Conservation (phyloP, 495 filamentous ascomycete genomes). For the Xylaria venustula region DNA sequence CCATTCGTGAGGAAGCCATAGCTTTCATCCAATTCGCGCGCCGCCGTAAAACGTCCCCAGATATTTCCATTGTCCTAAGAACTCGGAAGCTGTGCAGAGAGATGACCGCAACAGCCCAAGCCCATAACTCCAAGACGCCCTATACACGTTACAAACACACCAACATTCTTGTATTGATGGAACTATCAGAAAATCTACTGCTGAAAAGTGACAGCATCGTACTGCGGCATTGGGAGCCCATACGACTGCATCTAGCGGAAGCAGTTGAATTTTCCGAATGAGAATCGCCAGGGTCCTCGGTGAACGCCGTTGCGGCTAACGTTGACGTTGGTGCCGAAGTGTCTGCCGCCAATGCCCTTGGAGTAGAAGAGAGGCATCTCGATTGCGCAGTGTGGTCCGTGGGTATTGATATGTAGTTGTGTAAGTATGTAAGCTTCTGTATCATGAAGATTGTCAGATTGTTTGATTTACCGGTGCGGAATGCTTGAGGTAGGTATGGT, state of each 20-base stretch:
- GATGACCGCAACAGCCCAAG: too few relatives aligned
- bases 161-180: background rate
- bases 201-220: background rate
- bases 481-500: background rate
- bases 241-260: constrained; percentile 29
- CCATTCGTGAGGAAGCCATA: too few relatives aligned
- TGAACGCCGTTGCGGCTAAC: constrained; percentile 29
- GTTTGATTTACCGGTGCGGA: background rate
- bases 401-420: background rate
- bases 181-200: background rate
- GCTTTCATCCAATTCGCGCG: too few relatives aligned
- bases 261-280: constrained; percentile 32
- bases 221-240: too few relatives aligned
- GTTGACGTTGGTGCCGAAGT: constrained; percentile 32
- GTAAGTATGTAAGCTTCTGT: background rate
- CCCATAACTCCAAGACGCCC: background rate
- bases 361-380: constrained; percentile 31
- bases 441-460: background rate
- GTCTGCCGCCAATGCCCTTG: constrained; percentile 27
- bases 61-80: too few relatives aligned
- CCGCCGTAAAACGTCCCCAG: too few relatives aligned
- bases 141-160: background rate
- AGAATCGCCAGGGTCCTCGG: constrained; percentile 32
- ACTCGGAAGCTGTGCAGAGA: too few relatives aligned
- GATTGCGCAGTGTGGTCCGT: background rate